A percentile compares a stretch with the other conserved stretches of the same genome.
Evolutionary conservation across 192 early-diverging fungal genomes (phyloP).

Genomic region (Gigaspora rosea): DNA sequence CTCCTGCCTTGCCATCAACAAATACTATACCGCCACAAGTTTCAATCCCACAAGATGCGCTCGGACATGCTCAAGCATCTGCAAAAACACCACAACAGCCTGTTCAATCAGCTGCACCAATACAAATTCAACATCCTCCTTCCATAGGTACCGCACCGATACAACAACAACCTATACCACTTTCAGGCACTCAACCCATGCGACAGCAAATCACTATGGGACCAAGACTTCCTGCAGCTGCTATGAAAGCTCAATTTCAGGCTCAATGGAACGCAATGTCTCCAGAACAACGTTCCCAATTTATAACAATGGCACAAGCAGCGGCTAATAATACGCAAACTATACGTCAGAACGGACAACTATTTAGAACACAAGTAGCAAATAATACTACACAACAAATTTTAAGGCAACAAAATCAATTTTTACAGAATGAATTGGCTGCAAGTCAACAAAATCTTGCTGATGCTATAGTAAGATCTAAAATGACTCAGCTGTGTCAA

Average conservation of each 20-base stretch:
- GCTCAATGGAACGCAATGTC: neutral
- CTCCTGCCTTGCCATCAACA: neutral
- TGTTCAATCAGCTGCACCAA: neutral
- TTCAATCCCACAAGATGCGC: neutral
- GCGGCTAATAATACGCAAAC: neutral
- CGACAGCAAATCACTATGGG: no score
- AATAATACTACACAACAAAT: neutral
- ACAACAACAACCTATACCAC: no score
- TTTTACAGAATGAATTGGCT: slow-evolving; percentile 1
- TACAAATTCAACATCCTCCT: no score
- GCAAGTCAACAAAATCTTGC: slow-evolving; percentile 13
- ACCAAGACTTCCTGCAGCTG: no score
- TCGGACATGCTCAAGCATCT: neutral
- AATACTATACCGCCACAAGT: neutral
- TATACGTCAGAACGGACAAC: neutral
- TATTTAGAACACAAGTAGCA: neutral
- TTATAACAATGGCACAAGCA: neutral
- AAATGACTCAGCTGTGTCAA: no score
- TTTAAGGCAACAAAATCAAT: neutral
- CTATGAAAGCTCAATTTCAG: no score
- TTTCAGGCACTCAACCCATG: no score
- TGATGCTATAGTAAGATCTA: neutral
- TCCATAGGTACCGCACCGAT: no score
- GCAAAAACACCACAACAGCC: neutral
- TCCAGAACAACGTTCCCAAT: slow-evolving; percentile 6